Percentiles rank a stretch among this genome's conserved stretches.
phyloP scores from a whole-genome alignment of 2,329 filamentous ascomycete genomes.

The Westerdykella aurantiaca region DNA sequence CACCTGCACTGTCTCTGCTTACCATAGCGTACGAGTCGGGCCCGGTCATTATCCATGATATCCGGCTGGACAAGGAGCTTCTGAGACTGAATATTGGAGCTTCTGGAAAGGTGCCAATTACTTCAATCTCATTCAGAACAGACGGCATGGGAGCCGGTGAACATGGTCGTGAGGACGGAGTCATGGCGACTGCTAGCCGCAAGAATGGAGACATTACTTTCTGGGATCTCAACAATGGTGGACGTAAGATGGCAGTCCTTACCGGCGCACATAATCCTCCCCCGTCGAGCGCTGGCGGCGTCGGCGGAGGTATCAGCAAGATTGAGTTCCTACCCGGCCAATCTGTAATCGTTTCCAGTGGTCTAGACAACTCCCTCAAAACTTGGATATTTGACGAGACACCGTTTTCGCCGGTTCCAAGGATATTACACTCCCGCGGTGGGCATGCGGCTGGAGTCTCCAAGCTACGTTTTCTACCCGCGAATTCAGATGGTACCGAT shows the following conservation, averaged over 20 bases:
- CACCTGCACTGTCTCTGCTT: slow-evolving; percentile 76
- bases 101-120: slow-evolving; percentile 59
- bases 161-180: slow-evolving; percentile 74
- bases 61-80: slow-evolving; percentile 68
- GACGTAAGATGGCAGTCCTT: slow-evolving; percentile 77
- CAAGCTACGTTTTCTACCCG: slow-evolving; percentile 75
- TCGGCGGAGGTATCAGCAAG: slow-evolving; percentile 74
- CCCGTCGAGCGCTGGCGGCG: slow-evolving; percentile 45
- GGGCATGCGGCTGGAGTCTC: slow-evolving; percentile 86
- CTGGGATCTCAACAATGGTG: slow-evolving; percentile 90
- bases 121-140: slow-evolving; percentile 81
- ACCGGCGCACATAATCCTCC: slow-evolving; percentile 83
- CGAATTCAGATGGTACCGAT: slow-evolving; percentile 84
- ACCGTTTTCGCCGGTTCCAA: slow-evolving; percentile 79
- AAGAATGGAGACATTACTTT: slow-evolving; percentile 84
- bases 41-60: slow-evolving; percentile 71
- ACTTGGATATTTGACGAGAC: slow-evolving; percentile 95
- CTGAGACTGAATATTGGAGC: slow-evolving; percentile 63
- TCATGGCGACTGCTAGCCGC: slow-evolving; percentile 85
- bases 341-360: slow-evolving; percentile 82
- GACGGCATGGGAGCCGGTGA: slow-evolving; percentile 84
- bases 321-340: slow-evolving; percentile 87
- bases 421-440: slow-evolving; percentile 76
- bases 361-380: slow-evolving; percentile 86
- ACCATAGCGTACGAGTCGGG: slow-evolving; percentile 84